These are phyloP conservation scores for Corylus heterophylla DNA, from an alignment of 306 rosid genomes.

Conservation along the genomic window DNA sequence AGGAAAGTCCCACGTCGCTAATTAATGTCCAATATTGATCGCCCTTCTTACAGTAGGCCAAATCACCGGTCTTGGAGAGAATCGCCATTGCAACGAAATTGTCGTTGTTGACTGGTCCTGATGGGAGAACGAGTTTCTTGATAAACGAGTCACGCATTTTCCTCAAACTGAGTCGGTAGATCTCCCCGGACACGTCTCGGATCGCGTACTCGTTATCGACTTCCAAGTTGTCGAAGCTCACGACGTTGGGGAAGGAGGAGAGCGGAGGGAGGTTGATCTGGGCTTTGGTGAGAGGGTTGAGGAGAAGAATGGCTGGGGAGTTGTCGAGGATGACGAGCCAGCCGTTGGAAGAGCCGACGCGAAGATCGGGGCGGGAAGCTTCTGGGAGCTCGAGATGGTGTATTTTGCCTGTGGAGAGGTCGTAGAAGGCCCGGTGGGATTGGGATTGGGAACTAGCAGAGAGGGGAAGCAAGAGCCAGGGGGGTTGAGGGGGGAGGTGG, in stretches of 20 bases:
- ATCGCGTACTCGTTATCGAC: conserved; percentile 53
- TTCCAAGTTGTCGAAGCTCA: conserved; percentile 34
- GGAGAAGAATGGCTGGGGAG: conserved; percentile 48
- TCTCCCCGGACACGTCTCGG: too few relatives aligned
- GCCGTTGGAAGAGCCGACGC: conserved; percentile 53
- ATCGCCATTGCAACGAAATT: conserved; percentile 53
- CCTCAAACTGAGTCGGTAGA: conserved; percentile 12
- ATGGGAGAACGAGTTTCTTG: conserved; percentile 38
- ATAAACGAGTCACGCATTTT: conserved; percentile 60
- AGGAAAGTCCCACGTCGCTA: conserved; percentile 19
- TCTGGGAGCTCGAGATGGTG: conserved; percentile 57
- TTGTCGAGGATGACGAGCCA: conserved; percentile 60
- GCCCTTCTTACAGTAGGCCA: conserved; percentile 47
- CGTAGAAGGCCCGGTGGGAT: conserved; percentile 50
- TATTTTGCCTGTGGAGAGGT: conserved; percentile 44
- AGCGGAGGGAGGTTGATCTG: too few relatives aligned
- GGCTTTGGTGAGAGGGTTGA: not conserved
- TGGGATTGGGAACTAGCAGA: conserved; percentile 14
- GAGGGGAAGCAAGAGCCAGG: conserved; percentile 64
- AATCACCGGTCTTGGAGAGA: conserved; percentile 11
- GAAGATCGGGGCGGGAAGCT: conserved; percentile 45
- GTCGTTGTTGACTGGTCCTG: conserved; percentile 27
- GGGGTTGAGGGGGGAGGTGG: conserved; percentile 74
- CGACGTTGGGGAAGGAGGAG: conserved; percentile 37
- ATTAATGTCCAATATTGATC: conserved; percentile 50